Percentiles rank a stretch among this genome's conserved stretches.
These are phyloP conservation scores for Sicyos edulis DNA, from an alignment of 306 rosid species.

Conservation along the genomic window DNA sequence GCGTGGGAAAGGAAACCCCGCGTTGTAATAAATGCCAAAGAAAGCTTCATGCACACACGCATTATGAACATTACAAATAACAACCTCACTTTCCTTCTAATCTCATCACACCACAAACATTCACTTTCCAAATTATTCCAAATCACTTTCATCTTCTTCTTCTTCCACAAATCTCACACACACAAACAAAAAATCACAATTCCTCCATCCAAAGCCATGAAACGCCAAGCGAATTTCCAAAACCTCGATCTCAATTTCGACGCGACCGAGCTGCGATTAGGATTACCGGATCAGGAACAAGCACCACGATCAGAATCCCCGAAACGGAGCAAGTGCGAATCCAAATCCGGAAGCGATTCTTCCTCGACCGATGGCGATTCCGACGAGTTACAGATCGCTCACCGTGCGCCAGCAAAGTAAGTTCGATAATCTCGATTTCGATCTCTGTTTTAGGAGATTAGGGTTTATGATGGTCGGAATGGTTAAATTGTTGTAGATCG, in stretches of 20 bases:
- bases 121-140: not conserved
- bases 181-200: not conserved
- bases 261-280: slow-evolving; percentile 7
- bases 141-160: not conserved
- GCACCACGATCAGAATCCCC: not conserved
- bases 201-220: not conserved
- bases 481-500: slow-evolving; percentile 2
- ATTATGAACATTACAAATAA: not conserved
- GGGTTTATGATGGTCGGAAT: not conserved
- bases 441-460: not conserved
- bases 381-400: not conserved
- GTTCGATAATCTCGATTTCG: not conserved
- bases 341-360: slow-evolving; percentile 7
- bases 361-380: not conserved
- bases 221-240: not conserved
- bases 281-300: slow-evolving; percentile 1
- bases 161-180: not conserved
- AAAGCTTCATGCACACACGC: not conserved
- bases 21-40: not conserved
- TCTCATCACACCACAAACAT: not conserved
- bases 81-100: not conserved
- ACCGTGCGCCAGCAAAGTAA: not conserved
- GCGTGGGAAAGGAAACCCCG: not conserved
- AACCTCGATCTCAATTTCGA: slow-evolving; percentile 14
- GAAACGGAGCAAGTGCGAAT: not conserved